Percentiles rank a stretch among this genome's conserved stretches.
These are phyloP conservation scores for Aegilops bicornis DNA, from an alignment of 176 grass and related monocot genomes.

Conservation along the genomic window DNA sequence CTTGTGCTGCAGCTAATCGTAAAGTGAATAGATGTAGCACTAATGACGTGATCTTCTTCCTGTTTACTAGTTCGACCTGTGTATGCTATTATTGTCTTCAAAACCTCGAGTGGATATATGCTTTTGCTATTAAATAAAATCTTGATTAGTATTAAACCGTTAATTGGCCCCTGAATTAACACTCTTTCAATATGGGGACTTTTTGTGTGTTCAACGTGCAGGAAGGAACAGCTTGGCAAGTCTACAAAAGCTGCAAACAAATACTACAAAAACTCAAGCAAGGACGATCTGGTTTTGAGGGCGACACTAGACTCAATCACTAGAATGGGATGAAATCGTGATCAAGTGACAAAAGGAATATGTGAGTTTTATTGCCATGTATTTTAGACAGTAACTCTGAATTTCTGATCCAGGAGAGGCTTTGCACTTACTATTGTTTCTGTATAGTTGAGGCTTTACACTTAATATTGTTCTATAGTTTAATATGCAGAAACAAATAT, in stretches of 20 bases:
- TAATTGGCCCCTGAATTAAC: too few relatives aligned
- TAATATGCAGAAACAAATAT: background rate
- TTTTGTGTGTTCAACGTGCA: background rate
- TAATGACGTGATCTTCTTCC: background rate
- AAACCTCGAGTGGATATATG: background rate
- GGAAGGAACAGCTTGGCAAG: constrained; percentile 55
- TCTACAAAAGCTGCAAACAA: constrained; percentile 46
- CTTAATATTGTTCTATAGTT: background rate
- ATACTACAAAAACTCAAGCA: background rate
- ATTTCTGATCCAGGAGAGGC: too few relatives aligned
- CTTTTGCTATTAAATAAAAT: background rate
- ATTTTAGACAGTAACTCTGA: background rate
- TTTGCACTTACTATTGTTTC: background rate
- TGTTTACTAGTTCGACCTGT: background rate
- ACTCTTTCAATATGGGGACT: too few relatives aligned
- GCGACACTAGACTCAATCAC: constrained; percentile 37
- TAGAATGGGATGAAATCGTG: constrained; percentile 1
- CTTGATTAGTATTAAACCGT: background rate
- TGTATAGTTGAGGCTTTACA: background rate
- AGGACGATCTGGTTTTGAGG: constrained; percentile 56
- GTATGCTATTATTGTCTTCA: background rate
- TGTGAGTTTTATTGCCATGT: background rate
- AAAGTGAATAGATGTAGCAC: background rate
- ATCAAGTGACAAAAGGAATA: background rate
- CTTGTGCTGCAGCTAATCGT: background rate